Base-by-base conservation (phyloP, 495 filamentous ascomycete species). In the Neurospora sp. region DNA sequence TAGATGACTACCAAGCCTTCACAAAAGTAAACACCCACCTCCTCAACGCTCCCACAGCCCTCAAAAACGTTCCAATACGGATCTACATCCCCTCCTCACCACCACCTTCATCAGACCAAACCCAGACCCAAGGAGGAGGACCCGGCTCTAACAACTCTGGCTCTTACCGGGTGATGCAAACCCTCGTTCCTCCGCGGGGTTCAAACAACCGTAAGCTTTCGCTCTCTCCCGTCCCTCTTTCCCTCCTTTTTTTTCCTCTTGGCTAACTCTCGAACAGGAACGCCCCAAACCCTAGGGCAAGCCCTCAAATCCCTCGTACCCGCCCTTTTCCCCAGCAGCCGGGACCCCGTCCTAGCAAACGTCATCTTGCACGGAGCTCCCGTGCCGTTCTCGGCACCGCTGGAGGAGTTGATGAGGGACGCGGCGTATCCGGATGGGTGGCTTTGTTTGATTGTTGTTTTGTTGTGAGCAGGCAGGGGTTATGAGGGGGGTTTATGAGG, bases 391-490 rank as follows among this genome's bases (percentile, higher is more conserved):
- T 82, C 82, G 71, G 92, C 94, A 1, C 90, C 89, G n/a, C 80
- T 98, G 35, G 93, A 96, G 76, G 95, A 98, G 65, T 82, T 99
- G 39, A 90, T 94, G 79, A 84, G 90, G 48, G 90, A 88, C 70
- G 92, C 91, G 18, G 88, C 93, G 0, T 98, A 98, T 82, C 89
- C 92, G 0, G 96, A 99, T 81, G 96, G 96, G 1, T 99, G 95
- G 90, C 79, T 97, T 22, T 93, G 95, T 83, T 78, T 98, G 14
- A 92, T 92, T 53, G 87, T 99, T 7, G 85, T 90, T n/a, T 92
- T 97, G 91, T 84, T 91, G 22, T 65, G 53, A 65, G 22, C 11
- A 37, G 35, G 35, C 35, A 37, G 35, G 35, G 35, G 35, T 2
- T 22, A 22, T 27, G 14, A 4, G 53, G 2, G 6, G 22, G 10